Conservation (phyloP, 805 yeast genomes). For the Candida dajiaensis region DNA sequence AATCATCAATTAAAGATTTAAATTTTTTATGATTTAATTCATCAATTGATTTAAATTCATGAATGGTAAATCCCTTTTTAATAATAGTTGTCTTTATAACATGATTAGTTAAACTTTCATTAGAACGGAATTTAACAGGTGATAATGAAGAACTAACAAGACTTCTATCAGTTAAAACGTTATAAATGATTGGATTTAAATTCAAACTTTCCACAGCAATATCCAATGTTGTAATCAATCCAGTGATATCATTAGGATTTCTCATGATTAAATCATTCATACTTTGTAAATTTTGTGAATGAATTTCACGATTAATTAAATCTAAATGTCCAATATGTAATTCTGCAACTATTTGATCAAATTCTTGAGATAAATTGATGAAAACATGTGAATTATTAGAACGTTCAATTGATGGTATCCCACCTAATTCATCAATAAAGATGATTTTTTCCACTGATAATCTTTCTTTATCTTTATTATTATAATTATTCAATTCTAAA, state of each 20-base stretch:
- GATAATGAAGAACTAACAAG: conserved; percentile 89
- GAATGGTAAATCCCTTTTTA: conserved; percentile 52
- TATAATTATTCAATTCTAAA: conserved; percentile 24
- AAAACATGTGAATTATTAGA: conserved; percentile 80
- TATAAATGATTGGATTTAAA: conserved; percentile 83
- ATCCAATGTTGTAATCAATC: conserved; percentile 78
- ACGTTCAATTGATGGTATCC: conserved; percentile 84
- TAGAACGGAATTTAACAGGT: conserved; percentile 34
- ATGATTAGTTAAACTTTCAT: conserved; percentile 16
- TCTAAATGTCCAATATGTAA: conserved; percentile 50
- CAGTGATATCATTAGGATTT: conserved; percentile 55
- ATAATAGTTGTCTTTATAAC: conserved; percentile 60
- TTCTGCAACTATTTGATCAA: conserved; percentile 57
- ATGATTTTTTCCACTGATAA: conserved; percentile 73
- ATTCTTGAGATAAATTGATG: conserved; percentile 81
- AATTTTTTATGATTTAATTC: conserved; percentile 46
- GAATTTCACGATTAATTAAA: conserved; percentile 43
- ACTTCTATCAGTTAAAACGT: conserved; percentile 87
- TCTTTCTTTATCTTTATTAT: conserved; percentile 15
- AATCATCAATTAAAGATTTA: conserved; percentile 61
- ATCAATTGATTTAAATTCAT: conserved; percentile 10
- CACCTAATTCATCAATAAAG: conserved; percentile 78
- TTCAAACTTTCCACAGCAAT: conserved; percentile 50
- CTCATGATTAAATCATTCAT: conserved; percentile 49
- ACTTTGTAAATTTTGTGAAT: conserved; percentile 58